These are phyloP conservation scores for Lactarius tabidus DNA, from an alignment of 768 basidiomycete genomes.

Conservation along the genomic window DNA sequence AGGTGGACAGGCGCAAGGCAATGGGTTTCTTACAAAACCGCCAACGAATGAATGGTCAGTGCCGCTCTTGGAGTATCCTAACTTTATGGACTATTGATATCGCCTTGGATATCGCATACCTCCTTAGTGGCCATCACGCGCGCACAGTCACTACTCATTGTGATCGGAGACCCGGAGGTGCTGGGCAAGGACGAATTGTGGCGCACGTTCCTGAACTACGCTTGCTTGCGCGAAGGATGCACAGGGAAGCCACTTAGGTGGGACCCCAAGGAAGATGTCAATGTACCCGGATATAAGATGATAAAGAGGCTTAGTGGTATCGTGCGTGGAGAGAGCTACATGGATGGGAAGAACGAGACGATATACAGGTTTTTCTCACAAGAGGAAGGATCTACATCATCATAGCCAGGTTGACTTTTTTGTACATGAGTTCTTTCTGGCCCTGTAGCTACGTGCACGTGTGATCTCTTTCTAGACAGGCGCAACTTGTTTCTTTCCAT, in stretches of 20 bases:
- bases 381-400: too few species aligned
- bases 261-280: slow-evolving; percentile 30
- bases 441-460: not conserved
- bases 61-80: not conserved
- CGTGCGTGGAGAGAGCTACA: slow-evolving; percentile 7
- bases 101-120: not conserved
- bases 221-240: slow-evolving; percentile 50
- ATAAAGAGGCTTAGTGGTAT: not conserved
- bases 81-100: not conserved
- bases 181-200: slow-evolving; percentile 57
- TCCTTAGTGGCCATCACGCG: slow-evolving; percentile 59
- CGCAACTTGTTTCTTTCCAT: not conserved
- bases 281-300: not conserved
- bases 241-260: slow-evolving; percentile 40
- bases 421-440: not conserved
- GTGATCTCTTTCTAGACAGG: not conserved
- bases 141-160: slow-evolving; percentile 57
- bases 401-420: not conserved
- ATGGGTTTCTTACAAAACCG: slow-evolving; percentile 37
- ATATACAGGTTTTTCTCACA: not conserved
- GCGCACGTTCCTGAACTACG: slow-evolving; percentile 57
- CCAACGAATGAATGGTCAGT: slow-evolving; percentile 39
- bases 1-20: slow-evolving; percentile 28
- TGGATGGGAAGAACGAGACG: not conserved
- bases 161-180: slow-evolving; percentile 57